A percentile compares a stretch with the other conserved stretches of the same genome.
phyloP scores from a whole-genome alignment of 2,329 filamentous ascomycete genomes.

The Nemania abortiva region DNA sequence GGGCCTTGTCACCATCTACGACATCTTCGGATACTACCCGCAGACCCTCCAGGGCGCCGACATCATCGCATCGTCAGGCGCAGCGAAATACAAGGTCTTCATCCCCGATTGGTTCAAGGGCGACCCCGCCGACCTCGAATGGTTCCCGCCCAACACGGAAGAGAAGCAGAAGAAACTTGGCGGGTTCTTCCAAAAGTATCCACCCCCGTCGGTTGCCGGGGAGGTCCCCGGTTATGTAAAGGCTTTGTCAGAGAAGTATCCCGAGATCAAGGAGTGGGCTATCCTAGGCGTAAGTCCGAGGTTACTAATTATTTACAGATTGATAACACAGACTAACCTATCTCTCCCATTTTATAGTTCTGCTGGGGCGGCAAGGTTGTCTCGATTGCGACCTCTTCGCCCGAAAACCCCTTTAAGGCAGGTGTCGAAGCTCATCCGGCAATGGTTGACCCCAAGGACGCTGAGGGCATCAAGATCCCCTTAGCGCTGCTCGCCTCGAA shows the following conservation, averaged over 20 bases:
- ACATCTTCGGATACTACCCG: constrained; percentile 79
- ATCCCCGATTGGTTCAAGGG: constrained; percentile 94
- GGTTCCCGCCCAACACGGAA: constrained; percentile 72
- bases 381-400: constrained; percentile 62
- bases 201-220: constrained; percentile 60
- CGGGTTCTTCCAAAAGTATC: constrained; percentile 67
- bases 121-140: constrained; percentile 68
- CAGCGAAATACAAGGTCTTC: constrained; percentile 82
- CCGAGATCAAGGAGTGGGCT: constrained; percentile 69
- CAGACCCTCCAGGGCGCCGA: constrained; percentile 79
- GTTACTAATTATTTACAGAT: background rate
- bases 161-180: constrained; percentile 72
- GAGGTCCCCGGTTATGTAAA: constrained; percentile 68
- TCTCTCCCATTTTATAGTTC: constrained; percentile 55
- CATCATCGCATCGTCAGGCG: constrained; percentile 68
- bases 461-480: constrained; percentile 69
- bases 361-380: constrained; percentile 81
- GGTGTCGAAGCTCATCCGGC: constrained; percentile 69
- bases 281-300: constrained; percentile 66
- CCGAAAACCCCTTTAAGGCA: constrained; percentile 67
- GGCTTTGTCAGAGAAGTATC: constrained; percentile 64
- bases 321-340: constrained; percentile 1
- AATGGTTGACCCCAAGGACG: constrained; percentile 74
- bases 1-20: constrained; percentile 72
- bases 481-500: constrained; percentile 73